A percentile compares a stretch with the other conserved stretches of the same genome.
Evolutionary conservation across 495 filamentous ascomycete species (phyloP).

Genomic region (Parmelia sp.): DNA sequence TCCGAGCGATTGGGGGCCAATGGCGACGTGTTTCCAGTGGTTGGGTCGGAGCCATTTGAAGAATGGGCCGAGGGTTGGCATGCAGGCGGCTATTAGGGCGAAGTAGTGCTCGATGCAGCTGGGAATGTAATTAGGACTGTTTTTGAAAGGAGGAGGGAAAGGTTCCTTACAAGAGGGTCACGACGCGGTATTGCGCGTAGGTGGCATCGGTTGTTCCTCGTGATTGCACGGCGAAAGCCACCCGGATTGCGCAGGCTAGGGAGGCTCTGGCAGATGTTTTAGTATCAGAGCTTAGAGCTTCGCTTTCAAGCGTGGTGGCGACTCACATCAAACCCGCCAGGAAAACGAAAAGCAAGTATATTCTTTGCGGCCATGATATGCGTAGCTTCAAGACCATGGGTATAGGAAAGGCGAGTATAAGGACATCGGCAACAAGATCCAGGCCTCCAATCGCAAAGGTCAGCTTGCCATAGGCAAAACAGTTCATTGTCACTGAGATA

Average conservation of each 20-base stretch:
- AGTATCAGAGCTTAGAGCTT: neutral
- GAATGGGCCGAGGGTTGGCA: slow-evolving; percentile 20
- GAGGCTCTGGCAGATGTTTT: slow-evolving; percentile 4
- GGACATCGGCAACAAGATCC: slow-evolving; percentile 17
- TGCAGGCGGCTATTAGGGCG: slow-evolving; percentile 21
- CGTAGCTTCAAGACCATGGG: slow-evolving; percentile 18
- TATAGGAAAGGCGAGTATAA: slow-evolving; percentile 17
- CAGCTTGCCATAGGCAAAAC: slow-evolving; percentile 19
- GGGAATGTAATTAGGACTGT: neutral
- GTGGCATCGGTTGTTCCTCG: slow-evolving; percentile 19
- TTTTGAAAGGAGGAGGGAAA: neutral
- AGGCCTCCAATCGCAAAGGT: slow-evolving; percentile 18
- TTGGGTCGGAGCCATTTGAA: slow-evolving; percentile 18
- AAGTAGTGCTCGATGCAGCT: slow-evolving; percentile 23
- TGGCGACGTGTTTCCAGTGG: slow-evolving; percentile 14
- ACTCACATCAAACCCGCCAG: slow-evolving; percentile 16
- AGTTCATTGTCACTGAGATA: slow-evolving; percentile 18
- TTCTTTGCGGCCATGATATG: slow-evolving; percentile 16
- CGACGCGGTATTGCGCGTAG: slow-evolving; percentile 18
- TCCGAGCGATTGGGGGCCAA: neutral
- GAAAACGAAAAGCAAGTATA: slow-evolving; percentile 19
- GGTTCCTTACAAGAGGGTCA: slow-evolving; percentile 15
- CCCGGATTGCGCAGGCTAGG: slow-evolving; percentile 14
- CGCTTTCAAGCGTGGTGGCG: neutral
- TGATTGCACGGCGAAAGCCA: slow-evolving; percentile 15